phyloP scores from a whole-genome alignment of 2,329 filamentous ascomycete species.

The Emydomyces testavorans region DNA sequence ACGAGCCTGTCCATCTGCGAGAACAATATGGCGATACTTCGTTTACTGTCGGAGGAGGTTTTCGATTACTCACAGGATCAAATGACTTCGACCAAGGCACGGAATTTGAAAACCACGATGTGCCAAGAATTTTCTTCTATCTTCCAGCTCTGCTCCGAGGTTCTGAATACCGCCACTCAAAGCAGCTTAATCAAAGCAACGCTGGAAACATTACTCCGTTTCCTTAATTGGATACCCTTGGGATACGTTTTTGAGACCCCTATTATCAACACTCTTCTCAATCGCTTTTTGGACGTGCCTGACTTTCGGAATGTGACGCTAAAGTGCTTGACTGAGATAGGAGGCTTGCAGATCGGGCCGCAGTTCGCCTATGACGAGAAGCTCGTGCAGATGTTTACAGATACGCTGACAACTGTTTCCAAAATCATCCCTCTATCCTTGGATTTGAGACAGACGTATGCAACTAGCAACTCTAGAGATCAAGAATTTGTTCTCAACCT shows the following conservation, averaged over 20 bases:
- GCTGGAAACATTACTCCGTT: constrained; percentile 84
- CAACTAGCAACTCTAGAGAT: constrained; percentile 78
- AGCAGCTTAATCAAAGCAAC: constrained; percentile 89
- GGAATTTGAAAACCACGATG: constrained; percentile 96
- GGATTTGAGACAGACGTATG: constrained; percentile 84
- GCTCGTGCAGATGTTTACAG: constrained; percentile 95
- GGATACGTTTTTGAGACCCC: constrained; percentile 98
- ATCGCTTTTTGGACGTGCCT: constrained; percentile 79
- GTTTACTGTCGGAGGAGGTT: constrained; percentile 90
- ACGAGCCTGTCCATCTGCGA: constrained; percentile 95
- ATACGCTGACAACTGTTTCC: constrained; percentile 82
- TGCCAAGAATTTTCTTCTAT: constrained; percentile 97
- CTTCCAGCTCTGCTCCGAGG: constrained; percentile 93
- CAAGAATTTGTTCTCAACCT: constrained; percentile 98
- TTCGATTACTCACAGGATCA: constrained; percentile 98
- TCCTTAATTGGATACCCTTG: constrained; percentile 97
- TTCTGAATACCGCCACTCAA: constrained; percentile 79
- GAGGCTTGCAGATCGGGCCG: constrained; percentile 73
- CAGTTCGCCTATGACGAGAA: constrained; percentile 80
- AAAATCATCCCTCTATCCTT: constrained; percentile 84
- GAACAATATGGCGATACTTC: constrained; percentile 98
- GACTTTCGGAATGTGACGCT: constrained; percentile 95
- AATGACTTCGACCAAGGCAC: constrained; percentile 97
- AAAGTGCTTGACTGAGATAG: constrained; percentile 95
- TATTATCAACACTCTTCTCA: constrained; percentile 87